Conservation (phyloP, 805 yeast species). For the Metschnikowia borealis region DNA sequence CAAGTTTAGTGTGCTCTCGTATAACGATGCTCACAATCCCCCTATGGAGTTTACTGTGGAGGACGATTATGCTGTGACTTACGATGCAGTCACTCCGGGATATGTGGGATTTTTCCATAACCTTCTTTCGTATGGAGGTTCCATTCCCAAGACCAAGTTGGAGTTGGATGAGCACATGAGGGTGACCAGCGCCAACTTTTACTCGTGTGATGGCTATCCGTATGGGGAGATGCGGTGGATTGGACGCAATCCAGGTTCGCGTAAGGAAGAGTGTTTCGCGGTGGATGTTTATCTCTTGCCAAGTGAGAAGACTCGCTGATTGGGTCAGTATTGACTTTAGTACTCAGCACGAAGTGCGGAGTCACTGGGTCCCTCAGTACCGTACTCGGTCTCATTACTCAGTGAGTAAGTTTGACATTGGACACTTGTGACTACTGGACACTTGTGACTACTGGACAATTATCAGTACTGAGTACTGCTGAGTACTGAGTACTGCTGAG, state of each 20-base stretch:
- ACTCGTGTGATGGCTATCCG: not conserved
- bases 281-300: not conserved
- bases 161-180: not conserved
- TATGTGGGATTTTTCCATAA: not conserved
- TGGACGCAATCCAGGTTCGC: not conserved
- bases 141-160: not conserved
- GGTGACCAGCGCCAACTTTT: not conserved
- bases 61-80: not conserved
- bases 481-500: too few species aligned
- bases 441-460: too few species aligned
- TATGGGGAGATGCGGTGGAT: not conserved
- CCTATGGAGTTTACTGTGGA: not conserved
- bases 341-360: too few species aligned
- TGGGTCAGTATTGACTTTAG: too few species aligned
- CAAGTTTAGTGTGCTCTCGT: not conserved
- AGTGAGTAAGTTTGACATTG: too few species aligned
- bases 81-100: not conserved
- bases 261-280: not conserved
- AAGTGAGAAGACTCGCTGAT: too few species aligned
- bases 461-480: too few species aligned
- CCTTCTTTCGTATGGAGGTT: not conserved
- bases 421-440: too few species aligned
- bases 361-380: too few species aligned
- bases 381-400: too few species aligned
- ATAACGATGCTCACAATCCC: not conserved